Base-by-base conservation (phyloP, 2,329 filamentous ascomycete genomes). In the Penicillium sp. region DNA sequence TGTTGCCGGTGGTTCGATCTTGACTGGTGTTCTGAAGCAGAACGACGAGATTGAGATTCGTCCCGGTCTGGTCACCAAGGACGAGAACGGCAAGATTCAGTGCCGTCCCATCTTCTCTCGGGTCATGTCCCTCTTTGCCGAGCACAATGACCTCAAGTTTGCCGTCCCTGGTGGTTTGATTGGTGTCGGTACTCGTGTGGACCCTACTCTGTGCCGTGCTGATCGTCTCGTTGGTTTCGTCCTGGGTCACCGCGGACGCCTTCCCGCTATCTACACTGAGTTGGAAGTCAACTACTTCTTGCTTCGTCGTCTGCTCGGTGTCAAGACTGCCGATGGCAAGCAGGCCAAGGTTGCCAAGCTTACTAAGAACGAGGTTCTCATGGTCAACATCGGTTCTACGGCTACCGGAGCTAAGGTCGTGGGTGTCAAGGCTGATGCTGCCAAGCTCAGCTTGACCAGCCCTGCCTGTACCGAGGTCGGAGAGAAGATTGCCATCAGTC, bases 241-340 rank as follows among this genome's bases (percentile, higher is more conserved):
- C 45, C 83, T 98, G 53, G 93, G 93, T 69, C 85, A 96, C 63
- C 90, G 90, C 74, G 93, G 93, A 59, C 83, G 85, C 63, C 83
- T 98, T 22, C 93, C 93, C 43, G 88, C 93, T 68, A 97, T 98
- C 71, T 98, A 97, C 78, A 93, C 85, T 61, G 93, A 98, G 74
- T 85, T 98, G 54, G 93, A 98, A 75, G 90, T 96, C 73, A 97
- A 97, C 81, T 98, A 97, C 79, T 98, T 97, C 80, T 80, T 98
- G 54, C 84, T 98, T 56, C 87, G 91, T 64, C 82, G 93, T 63
- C 79, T 98, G 55, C 82, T 98, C 49, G 93, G 93, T 82, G 93
- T 98, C 64, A 90, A 94, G 76, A 95, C 93, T 40, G 89, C 91
- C 55, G 93, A 98, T 62, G 93, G 93, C 69, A 98, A 98, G 79